These are phyloP conservation scores for Fusarium illudens DNA, from an alignment of 2,329 filamentous ascomycete genomes.

Conservation along the genomic window DNA sequence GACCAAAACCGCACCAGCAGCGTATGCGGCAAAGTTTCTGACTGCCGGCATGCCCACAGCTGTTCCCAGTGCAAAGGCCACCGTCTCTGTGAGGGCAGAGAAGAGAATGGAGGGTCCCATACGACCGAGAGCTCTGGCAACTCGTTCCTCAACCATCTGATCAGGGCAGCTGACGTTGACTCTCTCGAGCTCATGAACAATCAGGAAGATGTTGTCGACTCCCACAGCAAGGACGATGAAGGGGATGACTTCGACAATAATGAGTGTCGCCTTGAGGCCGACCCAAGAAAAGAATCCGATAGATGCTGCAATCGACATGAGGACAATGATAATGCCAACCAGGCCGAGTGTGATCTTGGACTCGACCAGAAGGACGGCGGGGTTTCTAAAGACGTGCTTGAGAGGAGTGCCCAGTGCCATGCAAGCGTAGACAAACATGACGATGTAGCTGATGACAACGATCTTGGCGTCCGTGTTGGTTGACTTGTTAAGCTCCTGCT, in stretches of 20 bases:
- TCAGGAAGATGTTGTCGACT: constrained; percentile 98
- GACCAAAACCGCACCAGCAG: constrained; percentile 94
- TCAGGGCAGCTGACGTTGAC: constrained; percentile 93
- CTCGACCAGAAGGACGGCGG: constrained; percentile 85
- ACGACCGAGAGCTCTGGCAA: constrained; percentile 87
- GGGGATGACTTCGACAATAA: constrained; percentile 98
- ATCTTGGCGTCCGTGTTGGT: constrained; percentile 99
- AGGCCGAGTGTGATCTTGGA: constrained; percentile 98
- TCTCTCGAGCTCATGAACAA: constrained; percentile 97
- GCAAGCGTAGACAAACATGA: constrained; percentile 99
- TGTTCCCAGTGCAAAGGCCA: constrained; percentile 89
- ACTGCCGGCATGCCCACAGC: constrained; percentile 99
- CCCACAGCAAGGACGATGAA: constrained; percentile 96
- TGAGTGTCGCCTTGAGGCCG: constrained; percentile 93
- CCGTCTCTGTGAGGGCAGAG: constrained; percentile 92
- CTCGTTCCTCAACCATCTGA: constrained; percentile 83
- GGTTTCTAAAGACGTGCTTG: constrained; percentile 80
- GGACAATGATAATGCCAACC: constrained; percentile 90
- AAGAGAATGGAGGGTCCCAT: constrained; percentile 98
- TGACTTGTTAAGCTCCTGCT: constrained; percentile 96
- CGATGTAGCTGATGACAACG: constrained; percentile 92
- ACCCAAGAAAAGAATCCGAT: constrained; percentile 93
- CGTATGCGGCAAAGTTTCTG: constrained; percentile 95
- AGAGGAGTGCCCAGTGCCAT: constrained; percentile 88
- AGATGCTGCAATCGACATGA: constrained; percentile 96